Evolutionary conservation across 2,329 filamentous ascomycete species (phyloP).

Genomic region (Phaeosphaeriaceae sp.): DNA sequence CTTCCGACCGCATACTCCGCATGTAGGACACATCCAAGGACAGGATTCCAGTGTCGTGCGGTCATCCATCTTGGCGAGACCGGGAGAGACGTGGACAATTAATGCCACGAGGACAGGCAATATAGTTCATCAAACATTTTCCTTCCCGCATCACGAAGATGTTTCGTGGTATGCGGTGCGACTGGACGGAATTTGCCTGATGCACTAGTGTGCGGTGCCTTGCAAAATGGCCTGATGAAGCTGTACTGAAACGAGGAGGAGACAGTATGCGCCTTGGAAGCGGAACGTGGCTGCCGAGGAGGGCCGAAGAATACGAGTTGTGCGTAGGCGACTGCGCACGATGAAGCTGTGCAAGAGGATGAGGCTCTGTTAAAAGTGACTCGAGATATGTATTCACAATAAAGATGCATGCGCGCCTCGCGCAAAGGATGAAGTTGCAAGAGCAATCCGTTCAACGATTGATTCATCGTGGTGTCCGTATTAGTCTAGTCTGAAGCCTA

Average conservation of each 20-base stretch:
- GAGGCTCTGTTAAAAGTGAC: background rate
- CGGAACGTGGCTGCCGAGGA: background rate
- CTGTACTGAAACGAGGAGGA: constrained; percentile 29
- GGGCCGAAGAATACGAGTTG: background rate
- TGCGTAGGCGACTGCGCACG: background rate
- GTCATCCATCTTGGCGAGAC: background rate
- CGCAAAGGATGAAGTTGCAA: background rate
- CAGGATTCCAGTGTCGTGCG: background rate
- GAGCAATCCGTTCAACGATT: background rate
- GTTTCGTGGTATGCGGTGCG: constrained; percentile 4
- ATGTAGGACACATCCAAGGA: background rate
- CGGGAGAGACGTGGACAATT: background rate
- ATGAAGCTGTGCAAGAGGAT: background rate
- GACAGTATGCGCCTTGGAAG: constrained; percentile 26
- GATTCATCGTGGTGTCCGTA: background rate
- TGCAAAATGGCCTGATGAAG: constrained; percentile 17
- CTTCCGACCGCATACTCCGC: background rate
- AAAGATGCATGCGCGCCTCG: background rate
- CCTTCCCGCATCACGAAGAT: background rate
- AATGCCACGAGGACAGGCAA: background rate
- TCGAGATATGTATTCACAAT: background rate
- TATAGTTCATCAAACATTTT: constrained; percentile 1
- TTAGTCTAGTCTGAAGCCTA: constrained; percentile 13
- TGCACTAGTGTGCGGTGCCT: constrained; percentile 7
- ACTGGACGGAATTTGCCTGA: background rate